These are phyloP conservation scores for Tylopilus subfusipes DNA, from an alignment of 768 basidiomycete genomes.

Conservation along the genomic window DNA sequence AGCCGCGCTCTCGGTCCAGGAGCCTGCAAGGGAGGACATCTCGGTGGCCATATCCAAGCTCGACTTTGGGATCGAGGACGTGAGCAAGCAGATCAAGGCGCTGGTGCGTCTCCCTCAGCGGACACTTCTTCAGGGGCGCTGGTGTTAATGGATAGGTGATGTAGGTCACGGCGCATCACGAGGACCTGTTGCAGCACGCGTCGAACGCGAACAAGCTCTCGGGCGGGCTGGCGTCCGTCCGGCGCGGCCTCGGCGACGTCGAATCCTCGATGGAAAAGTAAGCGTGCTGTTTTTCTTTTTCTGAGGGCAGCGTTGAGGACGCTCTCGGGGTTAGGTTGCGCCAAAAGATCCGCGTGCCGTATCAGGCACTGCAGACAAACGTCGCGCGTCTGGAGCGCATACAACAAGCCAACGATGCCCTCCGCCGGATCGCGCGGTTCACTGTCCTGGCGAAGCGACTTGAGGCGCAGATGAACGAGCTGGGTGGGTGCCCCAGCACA, in stretches of 20 bases:
- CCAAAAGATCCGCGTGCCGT: conserved; percentile 81
- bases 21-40: conserved; percentile 79
- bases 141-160: neutral
- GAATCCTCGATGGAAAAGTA: conserved; percentile 77
- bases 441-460: conserved; percentile 78
- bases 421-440: conserved; percentile 83
- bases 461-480: conserved; percentile 79
- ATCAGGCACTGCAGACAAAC: conserved; percentile 66
- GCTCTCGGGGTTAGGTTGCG: no score
- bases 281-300: conserved; percentile 11
- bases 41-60: conserved; percentile 87
- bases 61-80: conserved; percentile 85
- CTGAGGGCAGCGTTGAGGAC: no score
- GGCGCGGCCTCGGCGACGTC: conserved; percentile 68
- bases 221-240: conserved; percentile 63
- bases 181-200: conserved; percentile 78
- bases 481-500: conserved; percentile 25
- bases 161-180: conserved; percentile 81
- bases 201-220: conserved; percentile 69
- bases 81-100: conserved; percentile 83
- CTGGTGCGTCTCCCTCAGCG: conserved; percentile 49
- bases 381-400: conserved; percentile 74
- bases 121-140: no score
- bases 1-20: conserved; percentile 34
- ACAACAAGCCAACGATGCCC: conserved; percentile 79